Conservation (phyloP, 257 asterid genomes). For the Phtheirospermum japonicum region DNA sequence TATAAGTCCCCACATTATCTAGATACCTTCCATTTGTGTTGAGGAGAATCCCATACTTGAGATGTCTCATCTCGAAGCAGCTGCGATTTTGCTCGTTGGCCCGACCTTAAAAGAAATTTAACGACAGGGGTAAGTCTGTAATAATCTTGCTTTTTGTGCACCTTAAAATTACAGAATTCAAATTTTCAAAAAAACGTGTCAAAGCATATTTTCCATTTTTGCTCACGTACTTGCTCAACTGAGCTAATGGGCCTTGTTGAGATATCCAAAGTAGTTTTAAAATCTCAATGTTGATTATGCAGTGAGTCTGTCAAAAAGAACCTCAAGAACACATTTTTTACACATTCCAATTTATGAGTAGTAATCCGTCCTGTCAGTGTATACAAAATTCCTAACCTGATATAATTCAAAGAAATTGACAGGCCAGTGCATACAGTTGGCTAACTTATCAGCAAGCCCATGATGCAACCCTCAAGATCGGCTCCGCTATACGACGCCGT, state of each 20-base stretch:
- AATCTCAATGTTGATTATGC: too few relatives aligned
- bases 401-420: neutral
- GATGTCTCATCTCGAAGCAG: conserved; percentile 92
- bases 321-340: conserved; percentile 38
- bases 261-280: too few relatives aligned
- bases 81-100: conserved; percentile 91
- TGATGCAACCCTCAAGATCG: conserved; percentile 49
- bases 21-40: conserved; percentile 52
- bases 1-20: conserved; percentile 30
- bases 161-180: neutral
- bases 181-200: conserved; percentile 1
- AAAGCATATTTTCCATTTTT: neutral
- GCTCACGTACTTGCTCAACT: conserved; percentile 36
- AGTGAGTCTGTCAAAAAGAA: conserved; percentile 48
- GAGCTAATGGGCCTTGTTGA: conserved; percentile 57
- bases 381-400: too few relatives aligned
- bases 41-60: conserved; percentile 98
- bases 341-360: too few relatives aligned
- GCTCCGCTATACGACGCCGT: conserved; percentile 76
- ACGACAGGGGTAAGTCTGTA: conserved; percentile 71
- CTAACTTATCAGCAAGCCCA: conserved; percentile 58
- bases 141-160: conserved; percentile 15
- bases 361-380: too few relatives aligned
- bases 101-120: conserved; percentile 93
- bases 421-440: conserved; percentile 77